These are phyloP conservation scores for Centaurea solstitialis DNA, from an alignment of 129 eudicot genomes.

Conservation along the genomic window DNA sequence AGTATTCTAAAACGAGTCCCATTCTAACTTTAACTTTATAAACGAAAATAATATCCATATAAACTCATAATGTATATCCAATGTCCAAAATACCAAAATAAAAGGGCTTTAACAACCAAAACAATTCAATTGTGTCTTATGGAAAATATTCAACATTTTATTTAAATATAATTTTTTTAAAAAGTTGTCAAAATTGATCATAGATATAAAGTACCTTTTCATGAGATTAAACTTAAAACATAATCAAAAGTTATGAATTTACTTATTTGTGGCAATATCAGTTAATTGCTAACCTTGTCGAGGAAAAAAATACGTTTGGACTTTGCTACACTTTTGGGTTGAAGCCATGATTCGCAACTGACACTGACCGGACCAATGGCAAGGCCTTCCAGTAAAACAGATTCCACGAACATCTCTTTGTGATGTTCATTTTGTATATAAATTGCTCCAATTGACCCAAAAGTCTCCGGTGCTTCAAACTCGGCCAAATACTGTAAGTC, in stretches of 20 bases:
- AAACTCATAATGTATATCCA: too few species aligned
- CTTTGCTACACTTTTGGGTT: too few species aligned
- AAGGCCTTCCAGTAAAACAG: constrained; percentile 48
- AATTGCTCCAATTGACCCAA: constrained; percentile 71
- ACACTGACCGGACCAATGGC: constrained; percentile 22
- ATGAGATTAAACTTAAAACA: neutral
- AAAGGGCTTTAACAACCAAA: too few species aligned
- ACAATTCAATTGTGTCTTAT: too few species aligned
- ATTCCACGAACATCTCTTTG: constrained; percentile 50
- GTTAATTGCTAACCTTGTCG: constrained; percentile 46
- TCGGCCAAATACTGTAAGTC: constrained; percentile 35
- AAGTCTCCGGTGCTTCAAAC: constrained; percentile 40
- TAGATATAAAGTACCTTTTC: too few species aligned
- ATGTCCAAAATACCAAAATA: too few species aligned
- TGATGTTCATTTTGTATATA: constrained; percentile 65
- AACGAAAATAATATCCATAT: too few species aligned
- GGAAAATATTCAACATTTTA: too few species aligned
- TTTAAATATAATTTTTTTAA: too few species aligned
- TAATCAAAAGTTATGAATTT: neutral
- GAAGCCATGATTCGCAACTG: constrained; percentile 66
- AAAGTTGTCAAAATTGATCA: too few species aligned
- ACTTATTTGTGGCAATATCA: neutral
- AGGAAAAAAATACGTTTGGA: constrained; percentile 61
- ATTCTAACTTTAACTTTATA: too few species aligned
- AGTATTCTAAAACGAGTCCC: too few species aligned